phyloP scores from a whole-genome alignment of 345 rosid species.

The Murraya paniculata region DNA sequence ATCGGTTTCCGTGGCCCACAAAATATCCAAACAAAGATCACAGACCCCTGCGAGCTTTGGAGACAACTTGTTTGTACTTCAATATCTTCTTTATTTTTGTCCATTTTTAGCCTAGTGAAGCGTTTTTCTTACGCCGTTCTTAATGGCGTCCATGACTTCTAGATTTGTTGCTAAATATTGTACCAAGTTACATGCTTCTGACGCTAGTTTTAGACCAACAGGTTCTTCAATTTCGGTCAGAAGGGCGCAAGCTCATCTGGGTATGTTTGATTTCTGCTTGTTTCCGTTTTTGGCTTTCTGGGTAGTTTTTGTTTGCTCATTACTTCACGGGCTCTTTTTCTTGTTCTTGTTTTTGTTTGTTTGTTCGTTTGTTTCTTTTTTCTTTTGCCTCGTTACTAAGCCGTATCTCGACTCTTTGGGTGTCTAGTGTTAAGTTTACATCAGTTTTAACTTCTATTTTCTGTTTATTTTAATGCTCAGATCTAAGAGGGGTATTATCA shows the following conservation, averaged over 20 bases:
- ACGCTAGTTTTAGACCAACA: slow-evolving; percentile 27
- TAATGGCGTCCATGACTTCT: slow-evolving; percentile 75
- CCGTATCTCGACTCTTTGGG: background rate
- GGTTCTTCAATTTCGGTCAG: slow-evolving; percentile 25
- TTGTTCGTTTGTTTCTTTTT: too few species aligned
- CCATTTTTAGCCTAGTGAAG: background rate
- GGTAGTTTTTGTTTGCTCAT: slow-evolving; percentile 9
- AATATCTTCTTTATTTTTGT: background rate
- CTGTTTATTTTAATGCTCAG: slow-evolving; percentile 30
- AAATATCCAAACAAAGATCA: background rate
- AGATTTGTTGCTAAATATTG: slow-evolving; percentile 49
- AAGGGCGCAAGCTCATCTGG: slow-evolving; percentile 38
- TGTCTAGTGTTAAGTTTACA: background rate
- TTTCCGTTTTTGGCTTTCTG: slow-evolving; percentile 7
- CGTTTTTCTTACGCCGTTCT: background rate
- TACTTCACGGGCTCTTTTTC: background rate
- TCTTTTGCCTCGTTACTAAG: background rate
- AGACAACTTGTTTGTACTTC: background rate
- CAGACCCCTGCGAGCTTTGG: slow-evolving; percentile 8
- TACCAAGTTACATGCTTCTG: slow-evolving; percentile 28
- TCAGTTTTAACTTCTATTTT: background rate
- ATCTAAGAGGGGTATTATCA: slow-evolving; percentile 32
- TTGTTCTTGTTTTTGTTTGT: background rate
- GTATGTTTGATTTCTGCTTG: slow-evolving; percentile 36
- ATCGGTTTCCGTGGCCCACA: slow-evolving; percentile 35